Conservation (phyloP, 2,329 filamentous ascomycete species). For the Coleophoma eucalyptorum region DNA sequence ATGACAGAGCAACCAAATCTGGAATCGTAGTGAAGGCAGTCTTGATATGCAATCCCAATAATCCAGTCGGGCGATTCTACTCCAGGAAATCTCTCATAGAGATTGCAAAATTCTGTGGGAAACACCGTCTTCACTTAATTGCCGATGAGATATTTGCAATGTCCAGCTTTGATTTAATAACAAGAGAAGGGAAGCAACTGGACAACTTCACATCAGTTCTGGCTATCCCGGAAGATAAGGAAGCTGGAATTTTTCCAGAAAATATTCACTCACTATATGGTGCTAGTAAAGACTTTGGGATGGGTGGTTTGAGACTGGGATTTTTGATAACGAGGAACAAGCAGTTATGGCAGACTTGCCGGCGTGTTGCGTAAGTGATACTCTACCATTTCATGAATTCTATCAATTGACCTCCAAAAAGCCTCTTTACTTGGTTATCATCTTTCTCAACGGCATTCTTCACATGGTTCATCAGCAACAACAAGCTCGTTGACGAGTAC, state of each 20-base stretch:
- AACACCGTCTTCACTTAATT: slow-evolving; percentile 38
- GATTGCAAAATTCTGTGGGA: slow-evolving; percentile 33
- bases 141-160: slow-evolving; percentile 45
- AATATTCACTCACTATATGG: slow-evolving; percentile 35
- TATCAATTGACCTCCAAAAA: not conserved
- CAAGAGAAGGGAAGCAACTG: slow-evolving; percentile 7
- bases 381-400: not conserved
- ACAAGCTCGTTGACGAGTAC: not conserved
- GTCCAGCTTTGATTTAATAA: slow-evolving; percentile 32
- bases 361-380: slow-evolving; percentile 14
- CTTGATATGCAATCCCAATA: slow-evolving; percentile 30
- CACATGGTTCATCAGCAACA: not conserved
- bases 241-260: slow-evolving; percentile 38
- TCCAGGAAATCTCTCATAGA: slow-evolving; percentile 15
- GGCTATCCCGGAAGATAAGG: slow-evolving; percentile 32
- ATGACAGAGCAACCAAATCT: slow-evolving; percentile 21
- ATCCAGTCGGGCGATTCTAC: slow-evolving; percentile 14
- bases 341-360: slow-evolving; percentile 18
- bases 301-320: slow-evolving; percentile 36
- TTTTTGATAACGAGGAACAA: slow-evolving; percentile 28
- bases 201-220: slow-evolving; percentile 42
- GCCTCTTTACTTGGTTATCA: not conserved
- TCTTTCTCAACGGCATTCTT: not conserved
- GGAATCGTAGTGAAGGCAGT: slow-evolving; percentile 33
- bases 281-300: slow-evolving; percentile 34